Conservation (phyloP, 176 grass and related monocot genomes). For the Oryza rufipogon region DNA sequence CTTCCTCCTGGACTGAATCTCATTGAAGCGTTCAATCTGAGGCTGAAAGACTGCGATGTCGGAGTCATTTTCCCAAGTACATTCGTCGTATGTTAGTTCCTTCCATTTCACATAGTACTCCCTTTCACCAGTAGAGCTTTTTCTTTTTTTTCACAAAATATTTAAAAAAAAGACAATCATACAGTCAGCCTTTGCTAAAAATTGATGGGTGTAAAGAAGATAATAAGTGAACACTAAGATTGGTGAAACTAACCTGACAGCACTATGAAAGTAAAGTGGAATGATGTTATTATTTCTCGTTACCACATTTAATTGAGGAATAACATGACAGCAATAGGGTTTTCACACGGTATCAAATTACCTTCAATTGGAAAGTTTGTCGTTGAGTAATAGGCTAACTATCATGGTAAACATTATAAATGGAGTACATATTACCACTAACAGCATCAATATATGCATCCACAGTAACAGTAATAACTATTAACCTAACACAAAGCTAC, state of each 20-base stretch:
- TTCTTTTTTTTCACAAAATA: conserved; percentile 63
- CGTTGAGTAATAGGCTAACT: conserved; percentile 26
- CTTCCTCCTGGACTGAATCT: conserved; percentile 69
- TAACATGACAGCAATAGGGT: conserved; percentile 24
- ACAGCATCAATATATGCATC: not conserved
- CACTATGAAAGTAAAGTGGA: conserved; percentile 31
- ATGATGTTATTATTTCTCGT: conserved; percentile 8
- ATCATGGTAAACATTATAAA: conserved; percentile 11
- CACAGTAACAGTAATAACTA: not conserved
- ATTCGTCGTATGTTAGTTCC: conserved; percentile 95
- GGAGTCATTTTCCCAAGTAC: conserved; percentile 85
- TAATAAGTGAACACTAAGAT: conserved; percentile 16
- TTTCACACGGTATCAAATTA: conserved; percentile 16
- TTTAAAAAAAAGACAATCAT: conserved; percentile 27
- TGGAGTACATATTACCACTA: conserved; percentile 13
- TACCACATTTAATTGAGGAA: not conserved
- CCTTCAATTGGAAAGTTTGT: not conserved
- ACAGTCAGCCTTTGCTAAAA: conserved; percentile 17
- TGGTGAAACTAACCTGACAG: conserved; percentile 22
- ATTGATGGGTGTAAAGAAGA: conserved; percentile 26
- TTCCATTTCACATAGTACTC: conserved; percentile 98
- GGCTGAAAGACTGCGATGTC: conserved; percentile 83
- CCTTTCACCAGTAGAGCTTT: conserved; percentile 54
- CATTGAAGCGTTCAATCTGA: conserved; percentile 78
- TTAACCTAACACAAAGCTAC: conserved; percentile 7